Base-by-base conservation (phyloP, 2,329 filamentous ascomycete genomes). In the Alternaria panax region DNA sequence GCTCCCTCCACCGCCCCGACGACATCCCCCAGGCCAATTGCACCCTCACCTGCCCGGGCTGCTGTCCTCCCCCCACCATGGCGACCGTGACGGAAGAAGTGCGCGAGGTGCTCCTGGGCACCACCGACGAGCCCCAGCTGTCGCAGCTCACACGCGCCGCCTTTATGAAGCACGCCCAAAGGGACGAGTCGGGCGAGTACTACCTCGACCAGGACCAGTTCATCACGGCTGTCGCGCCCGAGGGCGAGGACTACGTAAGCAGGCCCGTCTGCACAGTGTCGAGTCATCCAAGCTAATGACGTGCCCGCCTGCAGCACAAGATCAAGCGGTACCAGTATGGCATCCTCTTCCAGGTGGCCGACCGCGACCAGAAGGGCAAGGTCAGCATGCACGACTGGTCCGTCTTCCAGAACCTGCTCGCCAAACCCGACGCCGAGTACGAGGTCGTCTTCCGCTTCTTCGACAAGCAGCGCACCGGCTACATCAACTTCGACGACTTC, bases 371-470 rank as follows among this genome's bases (percentile, higher is more conserved):
- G 67, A 83, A 83, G 43, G 93, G 93, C 64, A 89, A 86, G 70
- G 84, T 99, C 69, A 91, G 83, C 69, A 82, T 98, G 54, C 84
- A 88, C 60, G 95, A 99, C 81, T 99, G 94, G 93, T 88, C 87
- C 46, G 90, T 91, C 65, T 99, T 98, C 80, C 92, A 97, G 82
- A 96, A 96, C 82, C 87, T 99, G 64, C 88, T 99, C 59, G 85
- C 86, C 69, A 98, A 97, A 81, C 91, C 95, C 63, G 95, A 98
- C 75, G 95, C 95, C 78, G 95, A 99, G 82, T 99, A 99, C 81
- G 93, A 98, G 80, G 97, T 99, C 71, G 94, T 95, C 16, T 99
- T 98, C 82, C 92, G 95, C 71, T 86, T 99, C 55, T 99, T 99
- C 80, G 94, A 98, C 75, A 86, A 92, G 70, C 89, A 94, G 51